These are phyloP conservation scores for Euphrasia arctica DNA, from an alignment of 305 asterid genomes.

Conservation along the genomic window DNA sequence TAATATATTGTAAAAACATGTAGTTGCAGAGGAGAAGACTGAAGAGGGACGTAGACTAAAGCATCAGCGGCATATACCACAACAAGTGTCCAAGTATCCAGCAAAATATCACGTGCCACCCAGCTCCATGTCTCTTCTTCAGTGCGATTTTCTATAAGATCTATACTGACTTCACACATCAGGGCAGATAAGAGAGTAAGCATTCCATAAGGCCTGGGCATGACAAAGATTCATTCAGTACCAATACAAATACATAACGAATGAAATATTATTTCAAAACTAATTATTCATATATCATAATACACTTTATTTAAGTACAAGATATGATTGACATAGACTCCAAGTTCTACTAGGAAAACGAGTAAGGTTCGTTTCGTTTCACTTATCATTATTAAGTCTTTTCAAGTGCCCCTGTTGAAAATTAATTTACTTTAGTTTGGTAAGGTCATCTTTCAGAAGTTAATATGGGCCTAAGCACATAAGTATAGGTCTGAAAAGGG, in stretches of 20 bases:
- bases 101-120: constrained; percentile 94
- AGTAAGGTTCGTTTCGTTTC: constrained; percentile 5
- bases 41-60: constrained; percentile 16
- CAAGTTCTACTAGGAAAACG: constrained; percentile 18
- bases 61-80: constrained; percentile 45
- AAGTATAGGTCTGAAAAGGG: background rate
- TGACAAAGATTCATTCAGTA: constrained; percentile 25
- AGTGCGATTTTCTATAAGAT: constrained; percentile 54
- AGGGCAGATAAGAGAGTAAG: constrained; percentile 65
- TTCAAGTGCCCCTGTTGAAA: background rate
- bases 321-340: constrained; percentile 11
- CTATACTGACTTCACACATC: constrained; percentile 82
- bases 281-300: constrained; percentile 16
- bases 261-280: constrained; percentile 10
- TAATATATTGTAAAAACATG: constrained; percentile 13
- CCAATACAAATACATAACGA: background rate
- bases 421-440: background rate
- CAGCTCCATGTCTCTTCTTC: constrained; percentile 99
- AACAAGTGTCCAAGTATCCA: constrained; percentile 93
- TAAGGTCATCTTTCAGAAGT: too few relatives aligned
- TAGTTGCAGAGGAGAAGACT: constrained; percentile 13
- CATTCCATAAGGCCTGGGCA: constrained; percentile 86
- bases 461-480: background rate
- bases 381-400: background rate
- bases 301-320: constrained; percentile 20